Percentiles rank a stretch among this genome's conserved stretches.
Evolutionary conservation across 2,329 filamentous ascomycete genomes (phyloP).

Genomic region (Rhynchosporium agropyri): DNA sequence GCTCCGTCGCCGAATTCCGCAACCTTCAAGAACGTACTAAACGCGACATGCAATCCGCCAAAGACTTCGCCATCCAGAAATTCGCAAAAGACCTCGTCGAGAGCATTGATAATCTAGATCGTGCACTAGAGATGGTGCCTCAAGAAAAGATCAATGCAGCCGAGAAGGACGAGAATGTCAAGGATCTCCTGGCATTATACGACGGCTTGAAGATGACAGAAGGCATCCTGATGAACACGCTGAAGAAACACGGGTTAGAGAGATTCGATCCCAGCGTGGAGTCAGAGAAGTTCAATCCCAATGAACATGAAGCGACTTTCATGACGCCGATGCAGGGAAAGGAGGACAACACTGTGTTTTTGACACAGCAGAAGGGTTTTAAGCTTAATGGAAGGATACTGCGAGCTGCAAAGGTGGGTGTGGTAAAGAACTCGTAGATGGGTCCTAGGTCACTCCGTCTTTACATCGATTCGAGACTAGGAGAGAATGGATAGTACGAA

Average conservation of each 20-base stretch:
- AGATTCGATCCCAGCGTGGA: slow-evolving; percentile 74
- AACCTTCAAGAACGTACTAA: slow-evolving; percentile 95
- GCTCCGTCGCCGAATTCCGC: slow-evolving; percentile 93
- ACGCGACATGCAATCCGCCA: slow-evolving; percentile 84
- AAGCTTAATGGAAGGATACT: slow-evolving; percentile 87
- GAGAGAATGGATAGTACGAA: slow-evolving; percentile 4
- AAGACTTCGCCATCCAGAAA: slow-evolving; percentile 90
- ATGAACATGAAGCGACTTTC: slow-evolving; percentile 95
- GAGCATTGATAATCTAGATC: slow-evolving; percentile 95
- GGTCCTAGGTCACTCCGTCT: background rate
- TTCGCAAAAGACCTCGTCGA: slow-evolving; percentile 96
- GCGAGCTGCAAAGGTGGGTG: slow-evolving; percentile 92
- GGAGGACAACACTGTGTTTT: slow-evolving; percentile 88
- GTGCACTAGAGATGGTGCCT: slow-evolving; percentile 80
- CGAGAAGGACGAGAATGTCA: slow-evolving; percentile 55
- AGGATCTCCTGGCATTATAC: slow-evolving; percentile 79
- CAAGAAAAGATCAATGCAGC: slow-evolving; percentile 66
- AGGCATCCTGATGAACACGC: slow-evolving; percentile 78
- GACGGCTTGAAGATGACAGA: slow-evolving; percentile 96
- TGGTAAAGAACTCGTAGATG: slow-evolving; percentile 72
- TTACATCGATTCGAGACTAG: no score
- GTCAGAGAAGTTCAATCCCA: slow-evolving; percentile 90
- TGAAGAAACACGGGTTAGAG: slow-evolving; percentile 93
- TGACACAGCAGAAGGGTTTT: slow-evolving; percentile 95
- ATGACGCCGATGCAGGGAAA: slow-evolving; percentile 86